Evolutionary conservation across 805 yeast genomes (phyloP), one percentile per base, ranked within the genome.

Genomic region (Saccharomycopsis schoenii): DNA sequence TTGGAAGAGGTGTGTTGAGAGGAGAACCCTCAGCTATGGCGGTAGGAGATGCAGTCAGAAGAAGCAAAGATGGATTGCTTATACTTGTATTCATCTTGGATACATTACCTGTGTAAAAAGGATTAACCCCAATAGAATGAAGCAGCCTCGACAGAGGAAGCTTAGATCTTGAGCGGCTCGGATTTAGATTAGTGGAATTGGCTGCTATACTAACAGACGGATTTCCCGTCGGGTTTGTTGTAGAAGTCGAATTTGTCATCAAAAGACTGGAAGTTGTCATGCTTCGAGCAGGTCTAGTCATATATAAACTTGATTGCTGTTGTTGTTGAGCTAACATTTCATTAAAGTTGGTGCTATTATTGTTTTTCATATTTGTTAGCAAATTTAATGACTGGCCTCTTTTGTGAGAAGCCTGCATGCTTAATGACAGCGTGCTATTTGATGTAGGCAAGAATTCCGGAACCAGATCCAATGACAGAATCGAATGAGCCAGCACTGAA

Each of bases 401-500:
- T 11, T 58, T 55, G 15, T 58, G 47, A 24, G 43, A 21, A 55
- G 37, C 36, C 3, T 55, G 29, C 14, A 60, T 10, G 34, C 50
- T 58, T 14, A 56, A 15, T 10, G 61, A 61, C 25, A 17, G 37
- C 1, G 60, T 24, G 5, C 61, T 58, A 21, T 40, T 57, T 10
- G 62, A 57, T 9, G 58, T 24, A 43, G 62, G 29, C 19, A 58
- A 39, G 15, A 63, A 17, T 29, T 63, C 65, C 4, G 65, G 65
- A 10, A 63, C 65, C 40, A 43, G 47, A 4, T 63, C 64, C 24
- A 63, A 47, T 12, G 62, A 60, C 17, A 58, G 51, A 15, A 62
- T 62, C 39, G 61, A 58, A 47, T 62, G 57, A n/a, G 60, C 60
- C 41, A 57, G 55, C 14, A 58, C 40, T 4, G 65, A 62, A 19